phyloP scores from a whole-genome alignment of 2,329 filamentous ascomycete genomes.

The Alternaria burnsii region DNA sequence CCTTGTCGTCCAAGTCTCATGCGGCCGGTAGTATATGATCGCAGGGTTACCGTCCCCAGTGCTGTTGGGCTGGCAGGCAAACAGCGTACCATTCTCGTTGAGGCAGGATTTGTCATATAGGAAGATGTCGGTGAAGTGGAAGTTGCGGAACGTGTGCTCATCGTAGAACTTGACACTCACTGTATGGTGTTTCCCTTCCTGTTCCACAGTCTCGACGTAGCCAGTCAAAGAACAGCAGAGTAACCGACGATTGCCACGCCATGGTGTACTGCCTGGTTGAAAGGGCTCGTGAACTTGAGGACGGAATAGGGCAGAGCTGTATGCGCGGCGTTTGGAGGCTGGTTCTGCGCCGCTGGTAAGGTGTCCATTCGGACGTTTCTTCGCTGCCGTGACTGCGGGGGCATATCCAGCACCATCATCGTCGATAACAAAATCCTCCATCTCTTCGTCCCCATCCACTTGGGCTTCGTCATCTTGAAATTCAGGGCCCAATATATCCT shows the following conservation, averaged over 20 bases:
- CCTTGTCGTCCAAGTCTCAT: slow-evolving; percentile 94
- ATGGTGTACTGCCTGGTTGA: slow-evolving; percentile 93
- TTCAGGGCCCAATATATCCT: slow-evolving; percentile 76
- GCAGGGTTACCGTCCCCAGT: slow-evolving; percentile 66
- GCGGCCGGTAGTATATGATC: slow-evolving; percentile 92
- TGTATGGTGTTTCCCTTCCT: slow-evolving; percentile 86
- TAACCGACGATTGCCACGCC: slow-evolving; percentile 93
- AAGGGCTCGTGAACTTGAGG: slow-evolving; percentile 83
- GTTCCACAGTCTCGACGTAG: slow-evolving; percentile 96
- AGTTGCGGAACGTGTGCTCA: slow-evolving; percentile 87
- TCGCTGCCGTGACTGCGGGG: slow-evolving; percentile 65
- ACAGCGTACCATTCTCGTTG: slow-evolving; percentile 82
- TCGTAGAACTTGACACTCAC: slow-evolving; percentile 98
- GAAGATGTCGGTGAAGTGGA: slow-evolving; percentile 97
- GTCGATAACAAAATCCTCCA: slow-evolving; percentile 88
- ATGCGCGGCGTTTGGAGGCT: slow-evolving; percentile 61
- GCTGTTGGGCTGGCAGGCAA: slow-evolving; percentile 74
- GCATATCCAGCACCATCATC: slow-evolving; percentile 94
- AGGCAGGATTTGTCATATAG: slow-evolving; percentile 96
- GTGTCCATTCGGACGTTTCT: slow-evolving; percentile 67
- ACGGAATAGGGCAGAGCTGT: slow-evolving; percentile 57
- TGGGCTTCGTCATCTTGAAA: slow-evolving; percentile 60
- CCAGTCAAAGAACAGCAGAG: slow-evolving; percentile 92
- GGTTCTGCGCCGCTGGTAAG: slow-evolving; percentile 54
- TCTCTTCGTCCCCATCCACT: slow-evolving; percentile 54